Conservation (phyloP, 805 yeast species). For the Tetrapisispora phaffii region DNA sequence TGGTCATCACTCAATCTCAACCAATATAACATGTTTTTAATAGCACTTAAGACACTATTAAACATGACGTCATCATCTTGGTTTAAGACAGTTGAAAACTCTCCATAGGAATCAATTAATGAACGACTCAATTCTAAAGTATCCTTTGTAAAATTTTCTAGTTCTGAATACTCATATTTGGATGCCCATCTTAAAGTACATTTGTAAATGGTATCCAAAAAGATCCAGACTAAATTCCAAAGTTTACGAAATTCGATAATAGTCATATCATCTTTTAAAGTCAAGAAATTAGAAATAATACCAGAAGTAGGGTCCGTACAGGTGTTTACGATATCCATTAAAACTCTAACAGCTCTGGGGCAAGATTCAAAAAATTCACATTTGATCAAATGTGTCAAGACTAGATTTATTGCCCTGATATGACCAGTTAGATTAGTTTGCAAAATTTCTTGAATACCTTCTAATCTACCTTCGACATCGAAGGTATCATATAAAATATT, state of each 20-base stretch:
- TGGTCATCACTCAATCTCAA: conserved; percentile 72
- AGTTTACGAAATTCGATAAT: conserved; percentile 28
- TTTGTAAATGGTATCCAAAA: conserved; percentile 56
- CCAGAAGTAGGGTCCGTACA: conserved; percentile 63
- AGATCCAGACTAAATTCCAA: conserved; percentile 73
- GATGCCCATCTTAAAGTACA: conserved; percentile 72
- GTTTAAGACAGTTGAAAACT: conserved; percentile 33
- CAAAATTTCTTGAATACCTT: conserved; percentile 54
- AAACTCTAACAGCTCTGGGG: conserved; percentile 61
- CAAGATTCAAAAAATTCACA: conserved; percentile 57
- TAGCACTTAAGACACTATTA: conserved; percentile 47
- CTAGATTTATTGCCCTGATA: conserved; percentile 39
- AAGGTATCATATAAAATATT: conserved; percentile 65
- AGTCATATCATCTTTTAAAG: conserved; percentile 18
- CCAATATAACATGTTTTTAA: conserved; percentile 67
- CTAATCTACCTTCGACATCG: conserved; percentile 72
- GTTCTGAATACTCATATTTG: conserved; percentile 41
- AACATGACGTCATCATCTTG: conserved; percentile 35
- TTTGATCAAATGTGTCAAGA: conserved; percentile 36
- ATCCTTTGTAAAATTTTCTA: conserved; percentile 79
- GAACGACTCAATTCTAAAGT: conserved; percentile 67
- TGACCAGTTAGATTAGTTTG: conserved; percentile 35
- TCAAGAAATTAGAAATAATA: conserved; percentile 29
- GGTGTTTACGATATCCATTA: conserved; percentile 61
- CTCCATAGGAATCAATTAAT: conserved; percentile 55